Evolutionary conservation across 768 basidiomycete species (phyloP), one percentile per base, ranked within the genome.

Genomic region (Daedalea quercina): DNA sequence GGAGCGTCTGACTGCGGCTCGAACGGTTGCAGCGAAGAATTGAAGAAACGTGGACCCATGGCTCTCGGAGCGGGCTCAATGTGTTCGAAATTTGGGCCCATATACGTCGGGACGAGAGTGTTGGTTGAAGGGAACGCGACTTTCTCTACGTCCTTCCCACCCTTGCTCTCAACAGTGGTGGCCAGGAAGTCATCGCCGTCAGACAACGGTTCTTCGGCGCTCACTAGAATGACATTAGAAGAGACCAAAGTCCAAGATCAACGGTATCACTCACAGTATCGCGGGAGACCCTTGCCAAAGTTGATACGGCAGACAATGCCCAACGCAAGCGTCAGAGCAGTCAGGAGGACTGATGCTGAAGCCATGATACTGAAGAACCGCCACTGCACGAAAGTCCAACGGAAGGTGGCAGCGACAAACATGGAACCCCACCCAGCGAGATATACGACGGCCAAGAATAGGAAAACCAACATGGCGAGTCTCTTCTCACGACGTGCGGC

Each of bases 321-420:
- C 44, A 90, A 63, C 51, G 82, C 57, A 58, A 87, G 73, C 0
- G 81, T 74, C 23, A 73, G 46, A 15, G 82, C 53, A 1, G 80
- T 77, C 44, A 91, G 72, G 49, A 76, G 60, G 12, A 82, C 80
- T 0, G 87, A 85, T 1, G 76, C 69, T 9, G 72, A 64, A 8
- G 79, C 73, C 70, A 85, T 83, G 53, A 84, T 63, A 46, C 78
- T 75, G 67, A 90, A 90, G 74, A 90, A 89, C 3, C 66, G 66
- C 88, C 88, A 91, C 12, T 79, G 79, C 41, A 74, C 66, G 64
- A 86, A 89, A 17, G 81, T 84, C 84, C 85, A 87, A 44, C 83
- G 79, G 76, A 90, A 90, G 2, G 85, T 79, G 7, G 71, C 71
- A 24, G 85, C 81, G 49, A 79, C 70, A 66, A 92, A 89, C 82